phyloP scores from a whole-genome alignment of 768 basidiomycete species.

The Amanita exitialis region DNA sequence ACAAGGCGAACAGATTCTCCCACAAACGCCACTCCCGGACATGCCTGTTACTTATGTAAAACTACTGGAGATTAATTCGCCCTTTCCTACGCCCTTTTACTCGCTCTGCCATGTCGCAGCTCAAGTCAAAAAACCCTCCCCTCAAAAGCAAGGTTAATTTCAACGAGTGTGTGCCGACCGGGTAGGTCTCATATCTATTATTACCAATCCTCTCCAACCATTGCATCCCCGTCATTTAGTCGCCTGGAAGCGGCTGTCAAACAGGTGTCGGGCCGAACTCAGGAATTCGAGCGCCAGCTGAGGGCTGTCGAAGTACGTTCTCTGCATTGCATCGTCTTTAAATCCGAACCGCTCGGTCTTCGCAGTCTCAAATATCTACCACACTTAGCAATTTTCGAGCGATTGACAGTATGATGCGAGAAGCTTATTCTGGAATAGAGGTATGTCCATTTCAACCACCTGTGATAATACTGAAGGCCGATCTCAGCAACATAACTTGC shows the following conservation, averaged over 20 bases:
- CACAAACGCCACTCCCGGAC: no score
- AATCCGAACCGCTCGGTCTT: constrained; percentile 2
- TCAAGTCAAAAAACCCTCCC: constrained; percentile 4
- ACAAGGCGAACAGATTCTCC: no score
- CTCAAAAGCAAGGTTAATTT: constrained; percentile 8
- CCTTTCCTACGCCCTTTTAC: constrained; percentile 5
- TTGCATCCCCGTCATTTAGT: constrained; percentile 14
- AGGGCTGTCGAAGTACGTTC: constrained; percentile 47
- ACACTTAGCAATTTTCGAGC: constrained; percentile 67
- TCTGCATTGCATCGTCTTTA: neutral
- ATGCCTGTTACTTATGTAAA: neutral
- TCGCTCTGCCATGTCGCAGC: constrained; percentile 10
- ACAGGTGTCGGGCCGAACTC: constrained; percentile 34
- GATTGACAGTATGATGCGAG: constrained; percentile 60
- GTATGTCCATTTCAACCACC: constrained; percentile 13
- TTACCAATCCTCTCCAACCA: neutral
- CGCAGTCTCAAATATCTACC: constrained; percentile 54
- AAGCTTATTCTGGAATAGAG: constrained; percentile 50
- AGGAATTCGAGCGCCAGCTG: constrained; percentile 45
- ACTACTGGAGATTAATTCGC: neutral
- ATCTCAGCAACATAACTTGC: constrained; percentile 43
- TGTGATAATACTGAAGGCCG: neutral
- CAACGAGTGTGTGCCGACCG: constrained; percentile 12
- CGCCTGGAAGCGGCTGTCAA: constrained; percentile 38
- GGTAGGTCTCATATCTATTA: constrained; percentile 1